Conservation (phyloP, 176 grass and related monocot genomes). For the Aegilops longissima region DNA sequence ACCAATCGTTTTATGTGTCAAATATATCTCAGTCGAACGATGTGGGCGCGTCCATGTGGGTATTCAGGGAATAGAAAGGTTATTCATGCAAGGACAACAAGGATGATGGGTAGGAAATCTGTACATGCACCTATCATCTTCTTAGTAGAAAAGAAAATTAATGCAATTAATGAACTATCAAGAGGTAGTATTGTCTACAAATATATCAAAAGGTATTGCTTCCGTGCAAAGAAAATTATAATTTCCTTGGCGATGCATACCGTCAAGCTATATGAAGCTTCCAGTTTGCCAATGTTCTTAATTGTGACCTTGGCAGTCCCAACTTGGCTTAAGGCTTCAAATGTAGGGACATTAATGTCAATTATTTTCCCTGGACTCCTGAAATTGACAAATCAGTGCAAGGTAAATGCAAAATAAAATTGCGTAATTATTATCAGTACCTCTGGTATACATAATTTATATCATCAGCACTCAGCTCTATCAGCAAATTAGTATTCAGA, state of each 20-base stretch:
- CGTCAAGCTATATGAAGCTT: constrained; percentile 95
- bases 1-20: not conserved
- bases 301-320: constrained; percentile 58
- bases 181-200: not conserved
- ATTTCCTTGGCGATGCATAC: constrained; percentile 42
- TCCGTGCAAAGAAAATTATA: not conserved
- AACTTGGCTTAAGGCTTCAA: constrained; percentile 88
- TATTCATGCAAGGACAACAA: not conserved
- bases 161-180: not conserved
- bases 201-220: not conserved
- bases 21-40: not conserved
- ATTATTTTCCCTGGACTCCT: constrained; percentile 90
- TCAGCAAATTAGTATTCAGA: constrained; percentile 63
- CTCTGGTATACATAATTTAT: constrained; percentile 88
- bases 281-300: constrained; percentile 77
- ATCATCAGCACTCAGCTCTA: constrained; percentile 90
- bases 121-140: not conserved
- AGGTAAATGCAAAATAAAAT: constrained; percentile 1
- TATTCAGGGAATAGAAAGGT: not conserved
- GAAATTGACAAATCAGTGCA: constrained; percentile 28
- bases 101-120: not conserved
- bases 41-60: not conserved
- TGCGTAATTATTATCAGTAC: constrained; percentile 38
- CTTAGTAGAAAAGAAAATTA: not conserved
- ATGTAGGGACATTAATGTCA: constrained; percentile 54